Evolutionary conservation across 2,329 filamentous ascomycete species (phyloP).

Genomic region (Aspergillus brasiliensis): DNA sequence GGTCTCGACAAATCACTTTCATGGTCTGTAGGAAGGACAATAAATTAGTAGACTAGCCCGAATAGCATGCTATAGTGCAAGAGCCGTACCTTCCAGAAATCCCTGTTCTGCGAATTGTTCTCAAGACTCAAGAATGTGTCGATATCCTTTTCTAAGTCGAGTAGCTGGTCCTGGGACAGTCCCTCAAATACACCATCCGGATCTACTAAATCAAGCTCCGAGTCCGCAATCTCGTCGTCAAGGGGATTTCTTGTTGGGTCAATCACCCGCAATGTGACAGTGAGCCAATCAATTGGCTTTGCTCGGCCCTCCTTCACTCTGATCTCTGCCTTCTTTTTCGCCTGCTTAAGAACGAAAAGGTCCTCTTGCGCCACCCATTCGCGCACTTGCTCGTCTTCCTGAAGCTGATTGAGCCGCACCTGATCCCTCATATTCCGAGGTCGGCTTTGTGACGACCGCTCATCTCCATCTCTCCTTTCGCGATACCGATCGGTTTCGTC

Average conservation of each 20-base stretch:
- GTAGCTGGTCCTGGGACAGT: constrained; percentile 66
- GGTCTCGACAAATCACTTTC: constrained; percentile 78
- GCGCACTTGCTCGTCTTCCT: constrained; percentile 74
- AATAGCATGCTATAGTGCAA: background rate
- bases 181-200: constrained; percentile 80
- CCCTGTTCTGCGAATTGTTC: constrained; percentile 71
- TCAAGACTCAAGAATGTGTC: constrained; percentile 78
- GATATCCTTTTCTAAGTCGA: constrained; percentile 81
- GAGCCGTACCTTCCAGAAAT: constrained; percentile 75
- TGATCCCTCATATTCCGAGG: constrained; percentile 46
- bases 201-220: constrained; percentile 75
- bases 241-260: constrained; percentile 77
- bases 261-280: constrained; percentile 85
- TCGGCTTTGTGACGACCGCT: constrained; percentile 25
- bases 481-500: constrained; percentile 33
- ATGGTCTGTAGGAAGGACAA: constrained; percentile 60
- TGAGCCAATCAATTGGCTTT: constrained; percentile 89
- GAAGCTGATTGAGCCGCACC: constrained; percentile 56
- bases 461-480: constrained; percentile 28
- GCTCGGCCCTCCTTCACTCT: constrained; percentile 88
- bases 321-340: constrained; percentile 97
- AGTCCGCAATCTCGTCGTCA: constrained; percentile 79
- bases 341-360: constrained; percentile 91
- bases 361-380: constrained; percentile 94
- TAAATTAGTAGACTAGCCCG: constrained; percentile 15